phyloP scores from a whole-genome alignment of 345 rosid species.

The Corchorus capsularis region DNA sequence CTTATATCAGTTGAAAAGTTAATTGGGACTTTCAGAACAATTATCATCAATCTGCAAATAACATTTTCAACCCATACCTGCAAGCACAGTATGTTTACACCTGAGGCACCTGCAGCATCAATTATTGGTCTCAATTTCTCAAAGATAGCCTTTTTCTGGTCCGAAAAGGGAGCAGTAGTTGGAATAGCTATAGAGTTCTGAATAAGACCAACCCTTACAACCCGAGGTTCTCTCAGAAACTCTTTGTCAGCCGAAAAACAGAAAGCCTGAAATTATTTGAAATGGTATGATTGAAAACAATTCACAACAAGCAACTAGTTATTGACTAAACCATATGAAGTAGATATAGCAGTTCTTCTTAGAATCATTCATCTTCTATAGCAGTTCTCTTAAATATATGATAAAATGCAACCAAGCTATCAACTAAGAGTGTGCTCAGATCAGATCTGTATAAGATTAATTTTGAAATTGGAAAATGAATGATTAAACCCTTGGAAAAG shows the following conservation, averaged over 20 bases:
- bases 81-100: constrained; percentile 88
- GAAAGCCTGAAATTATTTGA: constrained; percentile 65
- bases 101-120: constrained; percentile 85
- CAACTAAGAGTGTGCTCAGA: neutral
- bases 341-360: neutral
- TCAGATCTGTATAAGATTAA: neutral
- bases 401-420: neutral
- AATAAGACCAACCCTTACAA: constrained; percentile 88
- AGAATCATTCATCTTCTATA: neutral
- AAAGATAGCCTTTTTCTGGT: constrained; percentile 67
- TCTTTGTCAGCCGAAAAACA: constrained; percentile 75
- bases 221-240: constrained; percentile 63
- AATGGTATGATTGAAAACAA: constrained; percentile 4
- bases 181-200: constrained; percentile 89
- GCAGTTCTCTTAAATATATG: neutral
- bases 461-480: neutral
- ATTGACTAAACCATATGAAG: neutral
- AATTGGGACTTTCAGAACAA: neutral
- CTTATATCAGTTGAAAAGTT: neutral
- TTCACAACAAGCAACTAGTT: neutral
- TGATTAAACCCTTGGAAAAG: neutral
- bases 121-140: constrained; percentile 73
- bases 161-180: constrained; percentile 64
- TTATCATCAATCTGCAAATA: neutral
- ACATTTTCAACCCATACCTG: constrained; percentile 44